These are phyloP conservation scores for Rhododendron molle DNA, from an alignment of 148 eudicot species.

Conservation along the genomic window DNA sequence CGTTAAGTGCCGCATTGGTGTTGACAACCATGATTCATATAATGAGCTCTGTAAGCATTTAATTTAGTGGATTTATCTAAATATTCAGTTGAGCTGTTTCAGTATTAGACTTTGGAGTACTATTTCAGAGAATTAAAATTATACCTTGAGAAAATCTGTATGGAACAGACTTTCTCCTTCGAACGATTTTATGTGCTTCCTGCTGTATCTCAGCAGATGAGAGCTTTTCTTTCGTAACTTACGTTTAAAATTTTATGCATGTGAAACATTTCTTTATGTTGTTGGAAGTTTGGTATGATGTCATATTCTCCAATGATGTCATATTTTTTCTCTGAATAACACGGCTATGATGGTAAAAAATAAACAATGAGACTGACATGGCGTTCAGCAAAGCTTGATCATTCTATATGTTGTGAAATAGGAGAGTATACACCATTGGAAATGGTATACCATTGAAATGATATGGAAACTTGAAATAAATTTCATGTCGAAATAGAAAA, in stretches of 20 bases:
- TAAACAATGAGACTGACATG: neutral
- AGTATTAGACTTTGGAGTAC: neutral
- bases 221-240: neutral
- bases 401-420: neutral
- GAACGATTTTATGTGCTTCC: neutral
- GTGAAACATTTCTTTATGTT: neutral
- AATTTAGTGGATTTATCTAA: neutral
- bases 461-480: neutral
- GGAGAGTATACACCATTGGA: neutral
- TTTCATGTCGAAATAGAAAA: neutral
- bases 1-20: constrained; percentile 96
- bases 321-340: neutral
- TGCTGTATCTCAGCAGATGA: neutral
- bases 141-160: neutral
- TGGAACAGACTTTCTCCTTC: neutral
- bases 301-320: neutral
- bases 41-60: constrained; percentile 80
- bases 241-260: neutral
- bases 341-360: neutral
- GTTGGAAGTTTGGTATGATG: neutral
- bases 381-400: neutral
- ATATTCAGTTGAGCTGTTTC: neutral
- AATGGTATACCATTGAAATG: neutral
- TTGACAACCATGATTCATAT: constrained; percentile 91
- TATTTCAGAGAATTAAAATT: neutral